Evolutionary conservation across 371 early-diverging fungal species (phyloP).

Genomic region (Lichtheimia ramosa): DNA sequence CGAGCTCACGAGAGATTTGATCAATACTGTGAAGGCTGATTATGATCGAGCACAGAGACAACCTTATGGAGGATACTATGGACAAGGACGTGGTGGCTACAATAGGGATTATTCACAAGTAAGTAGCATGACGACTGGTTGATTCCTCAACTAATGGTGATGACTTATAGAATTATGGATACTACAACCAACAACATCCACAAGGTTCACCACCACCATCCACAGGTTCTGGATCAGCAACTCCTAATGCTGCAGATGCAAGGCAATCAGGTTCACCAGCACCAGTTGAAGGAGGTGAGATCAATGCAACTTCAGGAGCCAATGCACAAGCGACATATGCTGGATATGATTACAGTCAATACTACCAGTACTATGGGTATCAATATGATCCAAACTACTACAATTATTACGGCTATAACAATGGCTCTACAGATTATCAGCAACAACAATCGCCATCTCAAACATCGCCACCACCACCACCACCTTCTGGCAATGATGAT

Average conservation of each 20-base stretch:
- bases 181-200: too few relatives aligned
- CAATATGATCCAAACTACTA: conserved; percentile 28
- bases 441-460: conserved; percentile 9
- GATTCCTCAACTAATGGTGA: background rate
- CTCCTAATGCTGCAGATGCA: background rate
- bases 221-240: conserved; percentile 4
- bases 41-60: conserved; percentile 57
- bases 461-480: conserved; percentile 16
- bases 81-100: conserved; percentile 33
- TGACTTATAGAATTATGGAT: background rate
- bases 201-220: conserved; percentile 12
- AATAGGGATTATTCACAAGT: conserved; percentile 22
- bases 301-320: too few relatives aligned
- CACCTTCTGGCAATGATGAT: conserved; percentile 10
- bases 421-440: conserved; percentile 11
- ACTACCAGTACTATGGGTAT: conserved; percentile 36
- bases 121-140: conserved; percentile 6
- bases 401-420: conserved; percentile 41
- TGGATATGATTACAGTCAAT: conserved; percentile 32
- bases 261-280: too few relatives aligned
- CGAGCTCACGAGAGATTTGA: conserved; percentile 70
- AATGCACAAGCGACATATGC: conserved; percentile 1
- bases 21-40: conserved; percentile 76
- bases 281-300: too few relatives aligned
- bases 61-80: conserved; percentile 8